Conservation (phyloP, 208 protist species). For the Strigomonas culicis region DNA sequence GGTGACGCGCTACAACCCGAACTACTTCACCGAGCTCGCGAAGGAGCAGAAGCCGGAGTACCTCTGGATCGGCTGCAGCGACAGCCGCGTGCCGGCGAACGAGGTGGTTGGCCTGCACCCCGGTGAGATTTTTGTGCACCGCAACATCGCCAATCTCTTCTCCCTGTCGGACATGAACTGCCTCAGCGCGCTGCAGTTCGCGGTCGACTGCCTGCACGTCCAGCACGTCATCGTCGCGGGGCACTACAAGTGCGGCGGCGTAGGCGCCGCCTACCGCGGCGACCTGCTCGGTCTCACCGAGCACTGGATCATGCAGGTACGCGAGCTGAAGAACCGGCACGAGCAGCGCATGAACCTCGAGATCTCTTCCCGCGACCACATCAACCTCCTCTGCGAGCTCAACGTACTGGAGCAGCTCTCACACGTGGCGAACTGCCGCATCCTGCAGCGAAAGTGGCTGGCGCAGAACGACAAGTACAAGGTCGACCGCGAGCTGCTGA, state of each 20-base stretch:
- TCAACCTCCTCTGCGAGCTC: slow-evolving; percentile 66
- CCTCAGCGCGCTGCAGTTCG: slow-evolving; percentile 91
- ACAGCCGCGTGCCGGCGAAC: slow-evolving; percentile 85
- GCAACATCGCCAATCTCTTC: slow-evolving; percentile 94
- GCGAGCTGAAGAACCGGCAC: slow-evolving; percentile 59
- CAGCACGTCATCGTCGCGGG: slow-evolving; percentile 94
- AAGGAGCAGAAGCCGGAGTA: slow-evolving; percentile 87
- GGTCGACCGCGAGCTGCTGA: too few species aligned
- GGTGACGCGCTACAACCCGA: slow-evolving; percentile 70
- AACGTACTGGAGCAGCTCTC: slow-evolving; percentile 71
- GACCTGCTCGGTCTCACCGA: slow-evolving; percentile 62
- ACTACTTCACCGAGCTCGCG: slow-evolving; percentile 82
- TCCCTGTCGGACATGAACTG: slow-evolving; percentile 89
- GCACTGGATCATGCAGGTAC: slow-evolving; percentile 78
- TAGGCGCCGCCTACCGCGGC: slow-evolving; percentile 62
- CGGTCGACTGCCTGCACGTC: slow-evolving; percentile 91
- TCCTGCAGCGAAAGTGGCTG: too few species aligned
- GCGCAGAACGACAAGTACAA: too few species aligned
- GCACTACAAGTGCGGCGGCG: slow-evolving; percentile 94
- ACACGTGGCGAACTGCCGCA: slow-evolving; percentile 25
- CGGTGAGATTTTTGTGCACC: slow-evolving; percentile 93
- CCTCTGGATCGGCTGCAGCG: slow-evolving; percentile 94
- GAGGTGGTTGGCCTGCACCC: slow-evolving; percentile 86
- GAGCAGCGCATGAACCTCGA: slow-evolving; percentile 50
- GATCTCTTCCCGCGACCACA: slow-evolving; percentile 38